Evolutionary conservation across 192 early-diverging fungal species (phyloP), one percentile per base, ranked within the genome.

Genomic region (Gamsiella multidivaricata): DNA sequence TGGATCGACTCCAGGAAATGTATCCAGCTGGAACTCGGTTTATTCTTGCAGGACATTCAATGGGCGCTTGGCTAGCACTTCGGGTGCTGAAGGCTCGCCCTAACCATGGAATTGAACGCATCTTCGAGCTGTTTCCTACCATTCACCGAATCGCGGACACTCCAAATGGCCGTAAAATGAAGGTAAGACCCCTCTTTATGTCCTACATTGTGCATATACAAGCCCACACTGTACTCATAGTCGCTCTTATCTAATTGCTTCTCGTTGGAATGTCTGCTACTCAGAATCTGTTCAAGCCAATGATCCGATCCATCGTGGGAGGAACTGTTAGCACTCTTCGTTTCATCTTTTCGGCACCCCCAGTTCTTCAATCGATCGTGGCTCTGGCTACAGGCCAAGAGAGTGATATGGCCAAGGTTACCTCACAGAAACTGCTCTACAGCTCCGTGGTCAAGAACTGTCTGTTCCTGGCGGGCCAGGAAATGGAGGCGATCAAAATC

Each of bases 71-170:
- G 67, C 83, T 94, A 42, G 78, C 69, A 1, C 50, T 66, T 25
- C 49, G 79, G 55, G 47, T 88, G 34, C 71, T 95, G 11, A 86
- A 88, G 45, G 84, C 83, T 39, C 82, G 89, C 7, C 89, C 91
- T 17, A 67, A 87, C 43, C 85, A 85, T 54, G 82, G 84, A 23
- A 88, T 95, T n/a, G 71, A 81, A 34, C 88, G 86, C 17, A 54
- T 91, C 6, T 88, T 94, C 61, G 75, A 80, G 0, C 78, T 97
- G 49, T 97, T 96, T 64, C 95, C 95, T 18, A 92, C 94, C 1
- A 65, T 97, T 10, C 90, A 90, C 25, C 70, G 88, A 22, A 94
- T 97, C 45, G 89, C 86, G 2, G 70, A 85, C n/a, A 94, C 92
- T 20, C 92, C 92, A 0, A 90, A 91, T 14, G 95, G 94, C 15